phyloP scores from a whole-genome alignment of 1,284 basidiomycete genomes.

The Coriolopsis trogii region DNA sequence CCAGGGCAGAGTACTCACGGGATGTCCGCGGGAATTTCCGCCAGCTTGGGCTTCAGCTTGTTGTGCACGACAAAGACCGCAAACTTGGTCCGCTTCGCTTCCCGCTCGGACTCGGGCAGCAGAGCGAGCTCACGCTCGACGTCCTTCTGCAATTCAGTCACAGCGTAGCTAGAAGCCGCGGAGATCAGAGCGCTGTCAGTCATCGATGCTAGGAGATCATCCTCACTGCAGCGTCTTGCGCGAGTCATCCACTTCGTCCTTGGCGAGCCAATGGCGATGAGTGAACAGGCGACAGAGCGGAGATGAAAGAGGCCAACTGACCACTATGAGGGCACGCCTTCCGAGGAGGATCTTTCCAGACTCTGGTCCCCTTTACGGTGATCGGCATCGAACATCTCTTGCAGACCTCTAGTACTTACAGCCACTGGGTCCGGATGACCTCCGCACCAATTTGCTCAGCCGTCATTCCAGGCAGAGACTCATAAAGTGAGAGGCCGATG shows the following conservation, averaged over 20 bases:
- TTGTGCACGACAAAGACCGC: conserved; percentile 95
- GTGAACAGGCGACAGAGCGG: neutral
- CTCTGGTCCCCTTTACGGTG: conserved; percentile 53
- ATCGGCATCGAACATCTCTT: neutral
- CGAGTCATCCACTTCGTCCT: conserved; percentile 96
- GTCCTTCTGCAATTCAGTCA: conserved; percentile 86
- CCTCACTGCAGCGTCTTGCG: conserved; percentile 85
- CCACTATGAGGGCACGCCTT: conserved; percentile 80
- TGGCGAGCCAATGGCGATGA: conserved; percentile 15
- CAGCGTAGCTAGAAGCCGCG: conserved; percentile 69
- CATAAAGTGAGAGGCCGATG: conserved; percentile 92
- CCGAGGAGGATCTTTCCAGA: conserved; percentile 77
- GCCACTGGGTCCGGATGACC: conserved; percentile 92
- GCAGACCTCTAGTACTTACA: conserved; percentile 53
- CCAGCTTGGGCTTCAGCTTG: conserved; percentile 87
- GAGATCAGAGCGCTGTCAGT: conserved; percentile 1
- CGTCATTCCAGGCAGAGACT: conserved; percentile 76
- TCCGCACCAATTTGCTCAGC: conserved; percentile 82
- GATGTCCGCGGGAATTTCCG: conserved; percentile 64
- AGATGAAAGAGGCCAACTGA: conserved; percentile 32
- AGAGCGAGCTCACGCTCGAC: conserved; percentile 72
- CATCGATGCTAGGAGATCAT: conserved; percentile 4
- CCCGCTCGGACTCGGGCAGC: conserved; percentile 72
- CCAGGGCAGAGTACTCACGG: conserved; percentile 59
- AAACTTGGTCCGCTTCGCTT: conserved; percentile 77